Conservation (phyloP, 2,329 filamentous ascomycete species). For the Aureobasidium mangrovei region DNA sequence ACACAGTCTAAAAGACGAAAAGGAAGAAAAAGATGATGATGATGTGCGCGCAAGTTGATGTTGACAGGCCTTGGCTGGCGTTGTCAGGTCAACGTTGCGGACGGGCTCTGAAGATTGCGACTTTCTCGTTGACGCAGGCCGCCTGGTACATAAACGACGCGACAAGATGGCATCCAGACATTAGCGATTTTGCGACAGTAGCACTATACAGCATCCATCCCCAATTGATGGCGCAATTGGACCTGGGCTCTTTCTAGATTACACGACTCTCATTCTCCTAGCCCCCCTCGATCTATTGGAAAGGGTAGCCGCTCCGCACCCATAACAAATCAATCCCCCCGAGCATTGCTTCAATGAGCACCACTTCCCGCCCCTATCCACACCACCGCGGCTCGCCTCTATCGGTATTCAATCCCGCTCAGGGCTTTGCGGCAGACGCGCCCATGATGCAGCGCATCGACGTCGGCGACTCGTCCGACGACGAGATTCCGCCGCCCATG, state of each 20-base stretch:
- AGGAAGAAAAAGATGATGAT: not conserved
- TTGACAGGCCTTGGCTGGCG: constrained; percentile 11
- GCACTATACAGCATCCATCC: constrained; percentile 8
- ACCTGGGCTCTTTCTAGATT: not conserved
- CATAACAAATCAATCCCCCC: not conserved
- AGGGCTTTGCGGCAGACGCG: constrained; percentile 38
- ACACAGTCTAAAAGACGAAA: too few relatives aligned
- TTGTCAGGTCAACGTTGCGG: constrained; percentile 4
- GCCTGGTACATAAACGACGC: not conserved
- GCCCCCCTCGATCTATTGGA: too few relatives aligned
- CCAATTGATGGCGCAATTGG: constrained; percentile 1
- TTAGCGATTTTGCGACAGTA: constrained; percentile 9
- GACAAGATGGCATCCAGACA: not conserved
- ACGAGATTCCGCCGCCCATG: constrained; percentile 81
- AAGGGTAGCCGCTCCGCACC: not conserved
- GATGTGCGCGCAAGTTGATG: not conserved
- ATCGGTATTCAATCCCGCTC: constrained; percentile 34
- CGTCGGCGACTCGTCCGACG: constrained; percentile 82
- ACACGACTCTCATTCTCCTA: not conserved
- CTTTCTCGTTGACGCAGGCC: not conserved
- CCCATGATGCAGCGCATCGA: constrained; percentile 41
- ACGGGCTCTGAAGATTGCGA: not conserved
- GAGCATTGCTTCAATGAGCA: constrained; percentile 19
- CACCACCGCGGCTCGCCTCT: constrained; percentile 36
- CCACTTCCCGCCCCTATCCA: constrained; percentile 15